Evolutionary conservation across 768 basidiomycete species (phyloP), one percentile per base, ranked within the genome.

Genomic region (Boletus huronensis): DNA sequence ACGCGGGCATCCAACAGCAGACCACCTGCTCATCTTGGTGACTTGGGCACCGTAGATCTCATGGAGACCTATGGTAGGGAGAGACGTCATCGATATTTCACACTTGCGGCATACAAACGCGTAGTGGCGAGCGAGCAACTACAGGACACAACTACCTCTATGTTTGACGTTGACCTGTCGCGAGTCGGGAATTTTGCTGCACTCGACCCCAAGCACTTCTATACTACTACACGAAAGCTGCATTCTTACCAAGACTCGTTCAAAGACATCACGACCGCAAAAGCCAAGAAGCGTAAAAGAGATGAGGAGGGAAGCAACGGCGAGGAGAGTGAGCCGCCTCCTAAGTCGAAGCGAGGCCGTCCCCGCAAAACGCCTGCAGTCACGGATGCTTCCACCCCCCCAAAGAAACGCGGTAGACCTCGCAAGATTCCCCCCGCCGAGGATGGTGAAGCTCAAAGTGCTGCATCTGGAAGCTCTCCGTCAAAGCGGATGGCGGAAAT

Each of bases 41-140:
- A 93, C 67, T 75, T 90, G 38, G 79, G 83, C 26, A 80, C 91
- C 47, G 79, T 80, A 21, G 81, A 84, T 35, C 69, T 90, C 28
- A 86, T 87, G 79, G 95, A 97, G 71, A 90, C 83, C 1, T 77
- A 79, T 58, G 91, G 91, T 5, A 83, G 93, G 34, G 91, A 98
- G 72, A 85, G 93, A 28, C 87, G 92, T 23, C 83, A 92, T 67
- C 80, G 92, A 58, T 92, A 92, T 65, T 94, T 83, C 73, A 90
- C 90, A 0, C 68, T 87, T 41, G 77, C 80, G 2, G 82, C 84
- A 29, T 96, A 90, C 70, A 79, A 75, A 29, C 68, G 75, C 29
- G 75, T 91, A 31, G 79, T 93, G 45, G 72, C 75, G 2, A 75
- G 77, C 42, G 89, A 93, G 69, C 79, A 81, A 8, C 76, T 93